These are phyloP conservation scores for Phytomonas sp. DNA, from an alignment of 208 protist species.

Conservation along the genomic window DNA sequence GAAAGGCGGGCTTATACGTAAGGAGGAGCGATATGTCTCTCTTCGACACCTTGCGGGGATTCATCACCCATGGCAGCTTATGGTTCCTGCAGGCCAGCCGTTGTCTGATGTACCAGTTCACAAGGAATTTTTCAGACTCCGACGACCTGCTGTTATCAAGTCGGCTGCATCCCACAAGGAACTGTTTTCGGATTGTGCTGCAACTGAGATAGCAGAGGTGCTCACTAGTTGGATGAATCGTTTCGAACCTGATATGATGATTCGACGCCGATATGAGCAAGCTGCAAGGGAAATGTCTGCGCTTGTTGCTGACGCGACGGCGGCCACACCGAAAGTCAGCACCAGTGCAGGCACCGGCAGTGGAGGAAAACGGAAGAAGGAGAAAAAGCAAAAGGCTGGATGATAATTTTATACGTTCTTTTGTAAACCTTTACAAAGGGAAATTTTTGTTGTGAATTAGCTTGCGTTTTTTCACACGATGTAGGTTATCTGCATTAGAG, in stretches of 20 bases:
- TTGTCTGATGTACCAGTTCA: constrained; percentile 48
- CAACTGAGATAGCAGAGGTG: constrained; percentile 53
- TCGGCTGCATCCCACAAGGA: constrained; percentile 39
- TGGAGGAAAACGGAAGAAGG: constrained; percentile 28
- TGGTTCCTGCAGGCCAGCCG: constrained; percentile 39
- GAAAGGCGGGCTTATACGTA: constrained; percentile 34
- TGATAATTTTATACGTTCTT: background rate
- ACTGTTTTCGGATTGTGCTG: constrained; percentile 34
- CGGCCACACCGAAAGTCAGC: constrained; percentile 6
- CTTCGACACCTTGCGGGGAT: constrained; percentile 44
- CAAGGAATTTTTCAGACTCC: constrained; percentile 72
- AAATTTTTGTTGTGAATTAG: background rate
- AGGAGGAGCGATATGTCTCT: constrained; percentile 54
- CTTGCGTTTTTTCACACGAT: background rate
- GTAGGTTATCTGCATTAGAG: background rate
- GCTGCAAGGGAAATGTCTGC: constrained; percentile 68
- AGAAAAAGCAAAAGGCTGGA: constrained; percentile 46
- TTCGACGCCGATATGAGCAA: constrained; percentile 70
- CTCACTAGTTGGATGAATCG: constrained; percentile 65
- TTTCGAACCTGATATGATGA: constrained; percentile 67
- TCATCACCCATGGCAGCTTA: constrained; percentile 69
- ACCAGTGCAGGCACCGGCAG: constrained; percentile 6
- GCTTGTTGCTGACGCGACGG: constrained; percentile 34
- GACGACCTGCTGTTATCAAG: constrained; percentile 56
- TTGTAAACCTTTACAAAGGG: background rate